phyloP scores from a whole-genome alignment of 2,329 filamentous ascomycete species.

The Aspergillus melleus region DNA sequence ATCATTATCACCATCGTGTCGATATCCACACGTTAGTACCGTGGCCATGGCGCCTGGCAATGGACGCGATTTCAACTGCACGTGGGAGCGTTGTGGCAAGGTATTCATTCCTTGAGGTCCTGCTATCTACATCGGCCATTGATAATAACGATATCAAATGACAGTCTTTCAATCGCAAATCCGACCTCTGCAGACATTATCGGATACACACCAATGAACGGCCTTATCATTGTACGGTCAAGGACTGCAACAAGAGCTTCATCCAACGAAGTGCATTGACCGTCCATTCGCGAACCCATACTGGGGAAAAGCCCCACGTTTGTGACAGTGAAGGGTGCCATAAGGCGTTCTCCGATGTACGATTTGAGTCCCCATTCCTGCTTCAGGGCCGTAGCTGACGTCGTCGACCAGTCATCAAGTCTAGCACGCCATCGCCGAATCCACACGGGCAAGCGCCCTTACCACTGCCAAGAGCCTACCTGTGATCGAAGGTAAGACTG shows the following conservation, averaged over 20 bases:
- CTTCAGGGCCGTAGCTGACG: slow-evolving; percentile 9
- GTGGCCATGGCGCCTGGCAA: slow-evolving; percentile 40
- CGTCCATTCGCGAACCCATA: slow-evolving; percentile 47
- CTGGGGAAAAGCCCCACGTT: slow-evolving; percentile 47
- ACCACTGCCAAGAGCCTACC: slow-evolving; percentile 41
- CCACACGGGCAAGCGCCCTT: slow-evolving; percentile 42
- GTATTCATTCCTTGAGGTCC: slow-evolving; percentile 26
- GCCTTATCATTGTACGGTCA: slow-evolving; percentile 47
- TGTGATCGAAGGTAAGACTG: slow-evolving; percentile 39
- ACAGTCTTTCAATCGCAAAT: slow-evolving; percentile 52
- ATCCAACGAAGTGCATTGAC: slow-evolving; percentile 50
- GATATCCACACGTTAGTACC: not conserved
- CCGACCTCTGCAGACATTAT: slow-evolving; percentile 48
- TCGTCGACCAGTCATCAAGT: slow-evolving; percentile 36
- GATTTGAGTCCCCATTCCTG: slow-evolving; percentile 8
- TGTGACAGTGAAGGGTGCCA: slow-evolving; percentile 44
- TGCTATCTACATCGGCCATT: not conserved
- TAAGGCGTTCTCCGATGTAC: slow-evolving; percentile 48
- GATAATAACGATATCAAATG: slow-evolving; percentile 1
- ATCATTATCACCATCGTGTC: not conserved
- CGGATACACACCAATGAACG: slow-evolving; percentile 51
- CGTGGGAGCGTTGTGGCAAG: slow-evolving; percentile 47
- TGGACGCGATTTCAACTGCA: slow-evolving; percentile 46
- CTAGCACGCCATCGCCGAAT: slow-evolving; percentile 42
- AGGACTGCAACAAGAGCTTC: slow-evolving; percentile 49